Base-by-base conservation (phyloP, 148 eudicot species). In the Amaranthus hypochondriacus region DNA sequence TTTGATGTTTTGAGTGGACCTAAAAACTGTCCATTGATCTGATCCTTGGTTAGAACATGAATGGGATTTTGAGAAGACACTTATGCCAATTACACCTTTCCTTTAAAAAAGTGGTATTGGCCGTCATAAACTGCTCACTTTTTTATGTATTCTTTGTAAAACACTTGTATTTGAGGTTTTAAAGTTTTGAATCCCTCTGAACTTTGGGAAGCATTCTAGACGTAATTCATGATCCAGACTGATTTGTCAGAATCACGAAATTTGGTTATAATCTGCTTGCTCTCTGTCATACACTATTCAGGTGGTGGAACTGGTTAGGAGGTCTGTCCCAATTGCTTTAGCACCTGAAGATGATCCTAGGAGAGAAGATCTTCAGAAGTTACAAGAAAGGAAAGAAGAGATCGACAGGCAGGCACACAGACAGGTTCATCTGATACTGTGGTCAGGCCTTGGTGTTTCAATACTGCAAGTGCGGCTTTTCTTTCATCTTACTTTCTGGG, bases 401-500 rank as follows among this genome's bases (percentile, higher is more conserved):
- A 85, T 94, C 1, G 98, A 94, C 76, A 73, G 53, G 81, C 81
- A 85, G 68, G 98, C 98, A 4, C 95, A 88, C 79, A 94, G 72
- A 83, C 98, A 94, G 66, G 98, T 90, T 52, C 88, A 97, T 42
- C 65, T 84, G 9, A 82, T 94, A 18, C 83, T 94, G 54, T 94
- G 98, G 98, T 76, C 90, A 3, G 98, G 98, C 46, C 81, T 91
- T 7, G 97, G 90, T 6, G 42, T 87, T 49, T 76, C 86, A 59
- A n/a, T 91, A 49, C 21, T 77, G 7, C 97, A 91, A 63, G 89
- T 88, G 39, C 89, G 92, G 18, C 89, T 90, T 67, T 94, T 94
- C 84, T 94, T 94, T 68, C 96, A 96, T 9, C 86, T 91, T 3
- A 91, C 98, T 43, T 94, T 91, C 85, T 94, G 97, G 98, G 98